Evolutionary conservation across 805 yeast genomes (phyloP), one percentile per base, ranked within the genome.

Genomic region (Wickerhamiella lipophila): DNA sequence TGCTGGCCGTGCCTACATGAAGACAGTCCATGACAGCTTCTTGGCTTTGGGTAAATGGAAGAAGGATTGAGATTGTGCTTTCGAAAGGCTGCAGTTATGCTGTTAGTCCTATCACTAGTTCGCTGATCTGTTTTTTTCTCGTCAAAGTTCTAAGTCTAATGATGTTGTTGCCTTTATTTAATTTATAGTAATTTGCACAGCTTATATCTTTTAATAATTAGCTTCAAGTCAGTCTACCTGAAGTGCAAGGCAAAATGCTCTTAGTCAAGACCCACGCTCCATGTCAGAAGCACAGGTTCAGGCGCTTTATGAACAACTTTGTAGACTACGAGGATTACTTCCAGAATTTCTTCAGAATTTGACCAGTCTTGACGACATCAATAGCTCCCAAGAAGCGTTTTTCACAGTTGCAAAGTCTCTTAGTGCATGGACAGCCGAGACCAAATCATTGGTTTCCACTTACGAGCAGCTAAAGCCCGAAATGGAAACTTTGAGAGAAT

Each of bases 21-120:
- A 73, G 58, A 68, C 75, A 0, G 58, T 88, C 36, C 85, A 83
- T 57, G 75, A 76, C 6, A 84, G 81, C 53, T 89, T 85, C 66
- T 77, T 75, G 60, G 78, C 73, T 59, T 72, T 71, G 52, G 96
- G 95, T 44, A 83, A 82, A 63, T 88, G 96, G 96, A 76, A 67
- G 50, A 85, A 77, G 52, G 73, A 71, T 43, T 76, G 61, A 22
- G 8, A n/a, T 5, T 42, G 21, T 42, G 16, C 32, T 8, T 29
- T n/a, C n/a, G n/a, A n/a, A n/a, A n/a, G n/a, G 32, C 32, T 6
- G 32, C 26, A 23, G 26, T 23, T 23, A 23, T 23, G 26, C 26
- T 23, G 26, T n/a, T n/a, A n/a, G 26, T 8, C 7, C 26, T 23
- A 23, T 23, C 26, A 8, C 8, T 6, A 23, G 8, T 23, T 23